Base-by-base conservation (phyloP, 1,284 basidiomycete species). In the Phellopilus nigrolimitatus region DNA sequence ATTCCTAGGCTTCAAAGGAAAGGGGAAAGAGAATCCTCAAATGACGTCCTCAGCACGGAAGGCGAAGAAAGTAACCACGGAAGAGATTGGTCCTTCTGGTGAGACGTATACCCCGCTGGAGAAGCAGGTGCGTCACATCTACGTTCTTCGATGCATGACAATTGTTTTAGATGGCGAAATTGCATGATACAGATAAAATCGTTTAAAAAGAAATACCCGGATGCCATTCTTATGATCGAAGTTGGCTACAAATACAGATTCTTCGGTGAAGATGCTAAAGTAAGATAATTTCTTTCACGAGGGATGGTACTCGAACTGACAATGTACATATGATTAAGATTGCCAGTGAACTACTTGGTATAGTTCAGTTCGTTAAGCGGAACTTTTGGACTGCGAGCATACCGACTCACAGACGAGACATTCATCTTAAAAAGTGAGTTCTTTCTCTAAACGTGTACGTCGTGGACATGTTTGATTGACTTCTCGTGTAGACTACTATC, bases 241-340 rank as follows among this genome's bases (percentile, higher is more conserved):
- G 83, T 89, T 17, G 91, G 91, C 4, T 95, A 95, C 67, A 94
- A 90, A 67, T 90, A 87, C 68, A 84, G 75, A 49, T 94, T 97
- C 62, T 94, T 86, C 62, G 91, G 86, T 28, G 87, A 95, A 22
- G 95, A 97, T 63, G 94, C 94, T 0, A 84, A 84, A 70, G 86
- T 84, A 54, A 43, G 66, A 38, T 19, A 7, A 9, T 12, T 30
- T 36, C 21, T 21, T 27, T 3, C 5, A n/a, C 30, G 12, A n/a
- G n/a, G n/a, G 12, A 41, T 33, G 1, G 17, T 34, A 2, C 39
- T 37, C 7, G 13, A 37, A 21, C 28, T 46, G 36, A 51, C 25
- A n/a, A n/a, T n/a, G n/a, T n/a, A n/a, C n/a, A 22, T 25, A n/a
- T 57, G 31, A 19, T 38, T 34, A 55, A 91, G 82, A 76, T 83